Percentiles rank a stretch among this genome's conserved stretches.
These are phyloP conservation scores for Picochlorum costavermella DNA, from an alignment of 139 green algal genomes.

Conservation along the genomic window DNA sequence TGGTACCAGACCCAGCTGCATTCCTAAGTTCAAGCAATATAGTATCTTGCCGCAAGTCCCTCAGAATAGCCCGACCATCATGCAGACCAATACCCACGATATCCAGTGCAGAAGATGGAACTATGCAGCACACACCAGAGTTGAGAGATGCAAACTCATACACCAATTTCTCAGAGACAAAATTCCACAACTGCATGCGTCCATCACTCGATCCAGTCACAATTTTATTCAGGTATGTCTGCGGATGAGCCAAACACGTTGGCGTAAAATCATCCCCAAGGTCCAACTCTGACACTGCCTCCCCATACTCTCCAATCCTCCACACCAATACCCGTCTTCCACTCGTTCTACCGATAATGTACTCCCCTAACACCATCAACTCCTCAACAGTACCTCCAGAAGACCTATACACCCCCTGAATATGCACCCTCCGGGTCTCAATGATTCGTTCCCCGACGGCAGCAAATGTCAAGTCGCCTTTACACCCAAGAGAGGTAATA, in stretches of 20 bases:
- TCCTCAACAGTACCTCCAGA: constrained; percentile 38
- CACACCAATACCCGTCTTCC: constrained; percentile 64
- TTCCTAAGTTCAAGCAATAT: constrained; percentile 50
- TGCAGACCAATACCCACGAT: constrained; percentile 81
- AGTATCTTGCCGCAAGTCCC: constrained; percentile 74
- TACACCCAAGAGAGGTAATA: constrained; percentile 62
- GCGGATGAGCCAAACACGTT: constrained; percentile 82
- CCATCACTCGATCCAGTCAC: constrained; percentile 65
- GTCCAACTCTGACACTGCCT: constrained; percentile 30
- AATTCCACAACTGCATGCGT: constrained; percentile 85
- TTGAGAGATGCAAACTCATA: constrained; percentile 65
- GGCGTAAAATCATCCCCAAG: constrained; percentile 51
- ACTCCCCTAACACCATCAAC: constrained; percentile 72
- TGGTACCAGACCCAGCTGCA: constrained; percentile 51
- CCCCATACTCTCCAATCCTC: constrained; percentile 48
- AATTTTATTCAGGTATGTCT: constrained; percentile 98
- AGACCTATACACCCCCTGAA: constrained; percentile 38
- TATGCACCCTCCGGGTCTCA: constrained; percentile 56
- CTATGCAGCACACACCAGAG: constrained; percentile 49
- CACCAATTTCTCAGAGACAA: constrained; percentile 50
- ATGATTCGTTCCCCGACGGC: constrained; percentile 59
- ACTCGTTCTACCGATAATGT: constrained; percentile 61
- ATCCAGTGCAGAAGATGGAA: constrained; percentile 81
- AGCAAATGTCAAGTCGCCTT: constrained; percentile 80
- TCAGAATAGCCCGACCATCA: constrained; percentile 73